Evolutionary conservation across 1,284 basidiomycete genomes (phyloP).

Genomic region (Irpex sp.): DNA sequence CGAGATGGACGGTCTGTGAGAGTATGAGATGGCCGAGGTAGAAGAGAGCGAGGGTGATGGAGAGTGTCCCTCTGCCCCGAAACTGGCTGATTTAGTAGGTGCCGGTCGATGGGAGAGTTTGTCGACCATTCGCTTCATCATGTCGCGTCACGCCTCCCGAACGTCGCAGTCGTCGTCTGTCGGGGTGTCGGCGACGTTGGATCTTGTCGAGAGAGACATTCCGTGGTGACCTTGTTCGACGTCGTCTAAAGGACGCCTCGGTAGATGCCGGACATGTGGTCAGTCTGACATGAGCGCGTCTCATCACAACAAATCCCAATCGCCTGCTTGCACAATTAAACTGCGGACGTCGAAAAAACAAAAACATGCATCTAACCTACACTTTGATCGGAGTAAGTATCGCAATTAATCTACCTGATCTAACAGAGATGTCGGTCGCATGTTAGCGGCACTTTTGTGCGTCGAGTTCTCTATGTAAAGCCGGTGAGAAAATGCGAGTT

Average conservation of each 20-base stretch:
- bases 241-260: background rate
- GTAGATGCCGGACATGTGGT: background rate
- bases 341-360: background rate
- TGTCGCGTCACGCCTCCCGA: slow-evolving; percentile 11
- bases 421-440: background rate
- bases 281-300: background rate
- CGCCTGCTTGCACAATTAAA: background rate
- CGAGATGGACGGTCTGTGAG: slow-evolving; percentile 56
- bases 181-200: background rate
- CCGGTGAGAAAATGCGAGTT: no score
- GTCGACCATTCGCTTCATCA: slow-evolving; percentile 41
- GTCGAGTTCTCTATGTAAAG: no score
- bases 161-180: background rate
- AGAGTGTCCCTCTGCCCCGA: slow-evolving; percentile 14
- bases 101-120: slow-evolving; percentile 30
- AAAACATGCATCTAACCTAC: background rate
- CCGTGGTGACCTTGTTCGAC: background rate
- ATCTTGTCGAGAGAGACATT: background rate
- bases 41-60: slow-evolving; percentile 18
- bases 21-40: slow-evolving; percentile 16
- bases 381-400: background rate
- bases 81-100: slow-evolving; percentile 4
- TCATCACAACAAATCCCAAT: background rate
- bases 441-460: background rate
- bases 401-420: background rate